Evolutionary conservation across 2,329 filamentous ascomycete genomes (phyloP).

Genomic region (Rhynchosporium graminicola): DNA sequence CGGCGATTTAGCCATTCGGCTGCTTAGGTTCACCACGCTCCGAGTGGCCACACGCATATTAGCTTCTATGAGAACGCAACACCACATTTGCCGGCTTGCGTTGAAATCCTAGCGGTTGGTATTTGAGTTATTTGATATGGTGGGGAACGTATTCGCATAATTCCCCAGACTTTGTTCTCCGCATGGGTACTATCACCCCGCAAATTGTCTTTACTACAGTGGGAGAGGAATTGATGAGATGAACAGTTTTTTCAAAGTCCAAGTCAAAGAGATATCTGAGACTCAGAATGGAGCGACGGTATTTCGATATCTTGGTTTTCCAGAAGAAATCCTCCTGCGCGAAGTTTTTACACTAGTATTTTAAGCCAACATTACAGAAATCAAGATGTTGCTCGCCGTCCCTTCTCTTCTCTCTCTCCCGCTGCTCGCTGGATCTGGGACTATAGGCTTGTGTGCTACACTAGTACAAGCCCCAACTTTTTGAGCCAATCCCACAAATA

Average conservation of each 20-base stretch:
- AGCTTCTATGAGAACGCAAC: not conserved
- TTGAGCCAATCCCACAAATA: constrained; percentile 21
- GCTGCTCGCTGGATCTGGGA: not conserved
- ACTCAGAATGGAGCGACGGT: not conserved
- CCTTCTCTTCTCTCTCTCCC: not conserved
- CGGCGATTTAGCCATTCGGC: not conserved
- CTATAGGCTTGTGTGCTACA: constrained; percentile 1
- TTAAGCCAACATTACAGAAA: not conserved
- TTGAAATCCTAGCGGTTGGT: not conserved
- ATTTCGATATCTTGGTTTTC: not conserved
- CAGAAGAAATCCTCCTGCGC: not conserved
- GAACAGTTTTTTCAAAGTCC: not conserved
- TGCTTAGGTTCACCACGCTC: not conserved
- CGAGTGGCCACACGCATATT: not conserved
- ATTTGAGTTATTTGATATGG: not conserved
- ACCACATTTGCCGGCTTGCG: not conserved
- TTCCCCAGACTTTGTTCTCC: not conserved
- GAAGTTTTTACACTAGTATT: not conserved
- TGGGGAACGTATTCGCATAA: not conserved
- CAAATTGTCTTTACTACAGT: not conserved
- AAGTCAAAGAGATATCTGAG: not conserved
- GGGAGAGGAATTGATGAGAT: not conserved
- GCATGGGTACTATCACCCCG: not conserved
- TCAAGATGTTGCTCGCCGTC: not conserved
- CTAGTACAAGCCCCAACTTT: constrained; percentile 24